Evolutionary conservation across 2,329 filamentous ascomycete genomes (phyloP), one percentile per base, ranked within the genome.

Genomic region (Neurospora sp.): DNA sequence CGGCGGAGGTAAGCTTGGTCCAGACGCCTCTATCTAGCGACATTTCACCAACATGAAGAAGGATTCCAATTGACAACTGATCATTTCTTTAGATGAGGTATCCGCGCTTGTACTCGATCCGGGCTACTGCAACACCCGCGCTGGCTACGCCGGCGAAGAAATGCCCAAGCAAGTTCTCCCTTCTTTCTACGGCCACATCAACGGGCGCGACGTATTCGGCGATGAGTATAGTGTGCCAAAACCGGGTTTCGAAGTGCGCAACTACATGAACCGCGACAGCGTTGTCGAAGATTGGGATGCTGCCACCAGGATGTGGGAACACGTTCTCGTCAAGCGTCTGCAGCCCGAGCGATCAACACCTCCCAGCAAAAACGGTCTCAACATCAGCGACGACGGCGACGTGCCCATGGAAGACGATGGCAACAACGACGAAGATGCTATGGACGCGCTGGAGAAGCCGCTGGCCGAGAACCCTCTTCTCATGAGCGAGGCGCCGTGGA

Each of bases 121-220:
- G 3, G 96, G 96, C 72, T 97, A 93, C 83, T 92, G 92, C 78
- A 91, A 89, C 75, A 94, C 92, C 52, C 93, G 96, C 81, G 96
- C 94, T 71, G 96, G 96, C 70, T 99, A 98, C 78, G 96, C 96
- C 12, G 96, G 96, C 78, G 96, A 99, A 87, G 96, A 99, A 82
- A 91, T 93, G 0, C 96, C 96, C 75, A 98, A 98, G 83, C 93
- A 92, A 38, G 89, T 98, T 70, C 87, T 97, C 70, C 94, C 95
- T 37, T 96, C 93, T 65, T 93, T 91, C 82, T 99, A 99, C 82
- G 94, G 92, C 69, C 83, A 85, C 77, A 77, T 86, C 69, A 85
- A 80, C 72, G 84, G 86, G 67, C 82, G 82, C 75, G 84, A 89
- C 70, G 84, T 96, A 71, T 98, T 94, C 77, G 96, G 96, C 81